A percentile compares a stretch with the other conserved stretches of the same genome.
Evolutionary conservation across 1,284 basidiomycete species (phyloP).

Genomic region (Taiwanofungus camphoratus): DNA sequence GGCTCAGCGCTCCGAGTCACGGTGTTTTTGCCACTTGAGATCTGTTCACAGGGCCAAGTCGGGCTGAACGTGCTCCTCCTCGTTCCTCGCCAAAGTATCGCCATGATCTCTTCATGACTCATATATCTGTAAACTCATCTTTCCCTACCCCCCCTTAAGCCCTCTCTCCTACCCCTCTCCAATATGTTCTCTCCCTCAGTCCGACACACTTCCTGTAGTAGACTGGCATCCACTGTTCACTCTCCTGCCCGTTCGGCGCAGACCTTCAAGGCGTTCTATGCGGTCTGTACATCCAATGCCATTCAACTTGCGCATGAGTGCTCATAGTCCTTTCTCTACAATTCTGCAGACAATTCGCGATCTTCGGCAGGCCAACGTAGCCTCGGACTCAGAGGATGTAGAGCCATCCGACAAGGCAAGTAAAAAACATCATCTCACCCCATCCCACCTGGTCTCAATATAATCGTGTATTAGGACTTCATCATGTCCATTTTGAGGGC

Average conservation of each 20-base stretch:
- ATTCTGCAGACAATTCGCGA: constrained; percentile 42
- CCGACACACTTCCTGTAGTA: constrained; percentile 11
- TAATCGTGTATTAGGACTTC: constrained; percentile 74
- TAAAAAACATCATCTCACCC: constrained; percentile 5
- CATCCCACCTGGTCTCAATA: not conserved
- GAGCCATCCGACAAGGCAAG: constrained; percentile 49
- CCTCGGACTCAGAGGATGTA: constrained; percentile 38
- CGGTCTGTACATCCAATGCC: constrained; percentile 35
- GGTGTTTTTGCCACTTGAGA: too few relatives aligned
- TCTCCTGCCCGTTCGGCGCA: constrained; percentile 24
- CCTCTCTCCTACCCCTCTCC: constrained; percentile 1
- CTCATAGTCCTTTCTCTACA: not conserved
- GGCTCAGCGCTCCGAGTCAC: too few relatives aligned
- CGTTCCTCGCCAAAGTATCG: not conserved
- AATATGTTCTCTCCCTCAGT: constrained; percentile 19
- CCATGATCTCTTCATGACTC: constrained; percentile 12
- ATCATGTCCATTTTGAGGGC: constrained; percentile 93
- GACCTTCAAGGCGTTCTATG: constrained; percentile 56
- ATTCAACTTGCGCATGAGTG: too few relatives aligned
- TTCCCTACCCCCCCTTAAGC: constrained; percentile 4
- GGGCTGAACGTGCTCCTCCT: too few relatives aligned
- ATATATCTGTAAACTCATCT: constrained; percentile 13
- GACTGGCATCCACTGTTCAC: constrained; percentile 4
- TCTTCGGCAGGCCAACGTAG: constrained; percentile 31
- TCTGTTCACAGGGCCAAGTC: too few relatives aligned